Evolutionary conservation across 108 stramenopile species (phyloP), one percentile per base, ranked within the genome.

Genomic region (Cyclostephanos invisitatus): DNA sequence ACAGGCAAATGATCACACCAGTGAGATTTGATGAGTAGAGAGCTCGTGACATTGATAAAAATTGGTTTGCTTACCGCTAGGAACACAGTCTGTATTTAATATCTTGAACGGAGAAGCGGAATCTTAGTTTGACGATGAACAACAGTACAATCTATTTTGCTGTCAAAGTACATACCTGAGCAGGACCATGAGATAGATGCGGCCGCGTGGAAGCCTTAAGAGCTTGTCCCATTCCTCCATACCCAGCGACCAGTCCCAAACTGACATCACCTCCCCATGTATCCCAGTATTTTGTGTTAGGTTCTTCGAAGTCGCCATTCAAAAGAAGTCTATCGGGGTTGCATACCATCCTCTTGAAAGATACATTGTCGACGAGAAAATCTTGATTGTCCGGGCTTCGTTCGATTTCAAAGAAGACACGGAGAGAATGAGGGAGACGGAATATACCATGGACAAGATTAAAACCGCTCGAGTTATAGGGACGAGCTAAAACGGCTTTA

Each of bases 371-470:
- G 18, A 79, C 11, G 63, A 49, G 17, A 27, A 68, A 73, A 14
- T 79, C 48, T 0, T 67, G 21, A 40, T 79, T 68, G 49, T 68
- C 62, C 6, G 78, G 78, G 29, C 70, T 70, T 21, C 65, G 60
- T 27, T 79, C 78, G 17, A 79, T 56, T 59, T 79, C 78, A 51
- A 71, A 29, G 12, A 59, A 62, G 14, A 61, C 51, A 22, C 65
- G 78, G 12, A 46, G 25, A 15, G 67, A 61, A 44, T 62, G 7
- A 20, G 78, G 78, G 38, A 79, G 53, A 11, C 62, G 67, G 64
- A 79, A 62, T 44, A 79, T 68, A 14, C 78, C 72, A 64, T 79
- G 78, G 14, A 79, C 24, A n/a, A 67, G 51, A 68, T 72, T 68
- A 49, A 61, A 79, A 21, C 51, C 72, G 35, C 53, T 50, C 15